Evolutionary conservation across 2,329 filamentous ascomycete species (phyloP), one percentile per base, ranked within the genome.

Genomic region (Botryotinia narcissicola): DNA sequence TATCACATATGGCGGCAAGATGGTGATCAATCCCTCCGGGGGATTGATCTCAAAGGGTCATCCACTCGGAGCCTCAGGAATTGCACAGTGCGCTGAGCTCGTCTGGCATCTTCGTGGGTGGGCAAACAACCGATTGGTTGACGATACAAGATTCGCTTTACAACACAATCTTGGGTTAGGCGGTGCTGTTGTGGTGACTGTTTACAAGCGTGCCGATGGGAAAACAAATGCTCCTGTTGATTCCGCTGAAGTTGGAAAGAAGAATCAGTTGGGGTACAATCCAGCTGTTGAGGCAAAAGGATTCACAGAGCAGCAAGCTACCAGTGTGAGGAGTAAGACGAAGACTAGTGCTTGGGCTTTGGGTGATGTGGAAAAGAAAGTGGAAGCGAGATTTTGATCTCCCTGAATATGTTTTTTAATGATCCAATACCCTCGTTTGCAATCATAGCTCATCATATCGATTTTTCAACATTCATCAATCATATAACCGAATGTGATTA

Each of bases 31-130:
- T 84, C 95, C 95, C 1, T 97, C 93, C 0, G 96, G 95, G 61
- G 96, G 96, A 1, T 88, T 98, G 73, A 98, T 98, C 80, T 96
- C 93, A 76, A 98, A 98, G 86, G 96, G 95, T 59, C 95, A 98
- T 82, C 95, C 96, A 0, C 90, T 98, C 6, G 95, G 95, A 48
- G 95, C 95, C 0, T 97, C 94, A 0, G 95, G 96, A n/a, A 87
- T 98, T 70, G 96, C 95, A 20, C 95, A 98, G 84, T 98, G 95
- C 81, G 93, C 95, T 8, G 95, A 98, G 84, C 86, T 98, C 20
- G 93, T 97, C 42, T 98, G 95, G 95, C 95, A 98, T 81, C 86
- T 98, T 78, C 89, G 95, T 76, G 95, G 95, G 20, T 98, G 95
- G 95, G 95, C 95, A 32, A 97, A 96, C 83, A 98, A 98, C 85